phyloP scores from a whole-genome alignment of 1,284 basidiomycete genomes.

The Ustilago loliicola region DNA sequence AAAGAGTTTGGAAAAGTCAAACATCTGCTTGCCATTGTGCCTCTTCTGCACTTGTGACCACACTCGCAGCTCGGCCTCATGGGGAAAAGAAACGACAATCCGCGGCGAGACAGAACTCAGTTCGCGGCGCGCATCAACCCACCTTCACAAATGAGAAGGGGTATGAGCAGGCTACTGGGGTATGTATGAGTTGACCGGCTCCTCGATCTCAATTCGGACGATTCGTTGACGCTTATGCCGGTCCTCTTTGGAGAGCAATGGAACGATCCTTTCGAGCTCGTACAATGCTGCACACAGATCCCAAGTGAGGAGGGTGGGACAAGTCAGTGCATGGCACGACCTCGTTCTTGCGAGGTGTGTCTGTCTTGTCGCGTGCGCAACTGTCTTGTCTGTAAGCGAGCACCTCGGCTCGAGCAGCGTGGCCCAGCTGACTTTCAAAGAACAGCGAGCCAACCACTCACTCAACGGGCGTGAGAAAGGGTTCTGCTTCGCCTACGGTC shows the following conservation, averaged over 20 bases:
- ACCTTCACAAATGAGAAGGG: not conserved
- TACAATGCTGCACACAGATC: not conserved
- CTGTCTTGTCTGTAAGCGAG: constrained; percentile 6
- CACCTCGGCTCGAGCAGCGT: constrained; percentile 35
- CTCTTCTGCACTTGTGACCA: not conserved
- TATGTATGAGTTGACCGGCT: constrained; percentile 6
- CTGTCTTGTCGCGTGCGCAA: constrained; percentile 12
- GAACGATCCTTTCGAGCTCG: not conserved
- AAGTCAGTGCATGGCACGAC: not conserved
- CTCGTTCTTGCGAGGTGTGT: not conserved
- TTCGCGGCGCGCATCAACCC: too few relatives aligned
- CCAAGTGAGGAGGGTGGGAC: too few relatives aligned
- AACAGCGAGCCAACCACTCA: not conserved
- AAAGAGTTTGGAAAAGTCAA: not conserved
- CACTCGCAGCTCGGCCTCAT: constrained; percentile 6
- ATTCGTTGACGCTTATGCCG: not conserved
- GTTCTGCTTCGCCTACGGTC: constrained; percentile 5
- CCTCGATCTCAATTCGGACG: constrained; percentile 5
- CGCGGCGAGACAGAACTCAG: not conserved
- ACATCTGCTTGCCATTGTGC: not conserved
- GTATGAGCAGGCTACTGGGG: not conserved
- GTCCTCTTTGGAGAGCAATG: not conserved
- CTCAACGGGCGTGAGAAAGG: constrained; percentile 3
- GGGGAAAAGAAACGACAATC: constrained; percentile 4
- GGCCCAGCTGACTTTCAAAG: constrained; percentile 7